phyloP scores from a whole-genome alignment of 495 filamentous ascomycete species.

The Durotheca rogersii region DNA sequence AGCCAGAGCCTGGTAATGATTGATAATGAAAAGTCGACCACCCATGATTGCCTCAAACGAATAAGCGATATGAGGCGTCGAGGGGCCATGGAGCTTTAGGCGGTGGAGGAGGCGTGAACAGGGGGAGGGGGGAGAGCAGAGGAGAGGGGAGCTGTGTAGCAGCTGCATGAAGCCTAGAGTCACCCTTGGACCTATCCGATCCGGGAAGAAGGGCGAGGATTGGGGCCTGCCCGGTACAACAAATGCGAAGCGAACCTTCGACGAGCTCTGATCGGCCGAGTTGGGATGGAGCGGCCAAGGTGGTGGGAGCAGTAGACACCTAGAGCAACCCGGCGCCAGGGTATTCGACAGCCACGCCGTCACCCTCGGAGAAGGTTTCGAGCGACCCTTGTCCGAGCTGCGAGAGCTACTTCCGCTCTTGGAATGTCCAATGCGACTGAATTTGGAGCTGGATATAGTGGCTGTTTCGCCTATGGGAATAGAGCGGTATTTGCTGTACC shows the following conservation, averaged over 20 bases:
- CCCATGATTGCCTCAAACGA: conserved; percentile 22
- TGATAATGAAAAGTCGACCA: conserved; percentile 21
- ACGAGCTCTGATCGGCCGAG: conserved; percentile 21
- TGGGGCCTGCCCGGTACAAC: conserved; percentile 18
- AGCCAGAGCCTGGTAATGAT: conserved; percentile 23
- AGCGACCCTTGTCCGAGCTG: conserved; percentile 22
- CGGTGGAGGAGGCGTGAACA: conserved; percentile 20
- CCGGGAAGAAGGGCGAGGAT: conserved; percentile 25
- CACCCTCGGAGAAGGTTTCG: conserved; percentile 27
- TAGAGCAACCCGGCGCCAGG: conserved; percentile 19
- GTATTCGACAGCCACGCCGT: conserved; percentile 26
- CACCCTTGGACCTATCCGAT: conserved; percentile 25
- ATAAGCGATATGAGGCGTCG: conserved; percentile 24
- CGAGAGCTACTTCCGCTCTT: conserved; percentile 25
- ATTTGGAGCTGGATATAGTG: conserved; percentile 18
- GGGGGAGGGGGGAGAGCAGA: no score
- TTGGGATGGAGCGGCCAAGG: conserved; percentile 17
- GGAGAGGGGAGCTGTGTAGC: no score
- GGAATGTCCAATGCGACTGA: conserved; percentile 20
- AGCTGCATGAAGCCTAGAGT: conserved; percentile 23
- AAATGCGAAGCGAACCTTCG: conserved; percentile 17
- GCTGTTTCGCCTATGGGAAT: conserved; percentile 8
- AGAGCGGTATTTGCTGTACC: conserved; percentile 6
- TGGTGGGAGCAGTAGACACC: conserved; percentile 14
- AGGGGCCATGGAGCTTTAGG: conserved; percentile 16